phyloP scores from a whole-genome alignment of 73 alveolate genomes.

The Paramecium bursaria region DNA sequence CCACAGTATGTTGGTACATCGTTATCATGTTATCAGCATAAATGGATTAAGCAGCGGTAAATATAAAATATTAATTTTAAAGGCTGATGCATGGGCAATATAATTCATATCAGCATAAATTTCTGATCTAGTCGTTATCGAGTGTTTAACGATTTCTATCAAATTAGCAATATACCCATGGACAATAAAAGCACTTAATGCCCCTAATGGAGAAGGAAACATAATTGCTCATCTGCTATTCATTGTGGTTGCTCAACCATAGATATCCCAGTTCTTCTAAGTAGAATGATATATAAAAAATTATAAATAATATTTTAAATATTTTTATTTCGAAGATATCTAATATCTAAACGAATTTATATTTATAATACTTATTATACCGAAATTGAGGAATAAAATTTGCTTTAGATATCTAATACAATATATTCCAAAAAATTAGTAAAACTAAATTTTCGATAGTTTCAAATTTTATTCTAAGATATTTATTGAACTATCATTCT shows the following conservation, averaged over 20 bases:
- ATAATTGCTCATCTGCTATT: neutral
- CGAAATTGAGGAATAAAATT: too few relatives aligned
- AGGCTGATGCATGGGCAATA: slow-evolving; percentile 16
- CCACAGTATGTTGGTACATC: slow-evolving; percentile 1
- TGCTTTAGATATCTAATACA: too few relatives aligned
- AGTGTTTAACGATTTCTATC: neutral
- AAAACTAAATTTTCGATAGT: too few relatives aligned
- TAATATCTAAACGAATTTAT: too few relatives aligned
- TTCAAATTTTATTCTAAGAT: too few relatives aligned
- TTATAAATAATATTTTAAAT: too few relatives aligned
- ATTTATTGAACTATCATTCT: too few relatives aligned
- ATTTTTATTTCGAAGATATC: too few relatives aligned
- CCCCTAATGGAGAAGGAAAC: neutral
- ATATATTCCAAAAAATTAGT: too few relatives aligned
- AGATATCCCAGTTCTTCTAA: neutral
- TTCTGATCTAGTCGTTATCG: neutral
- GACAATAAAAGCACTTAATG: neutral
- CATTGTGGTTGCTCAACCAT: neutral
- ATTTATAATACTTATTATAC: too few relatives aligned
- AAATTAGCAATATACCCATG: neutral
- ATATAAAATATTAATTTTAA: too few relatives aligned
- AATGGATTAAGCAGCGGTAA: neutral
- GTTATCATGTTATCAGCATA: slow-evolving; percentile 6
- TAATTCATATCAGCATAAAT: slow-evolving; percentile 12
- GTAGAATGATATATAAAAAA: too few relatives aligned